Base-by-base conservation (phyloP, 345 rosid genomes). In the Garcia nutans region DNA sequence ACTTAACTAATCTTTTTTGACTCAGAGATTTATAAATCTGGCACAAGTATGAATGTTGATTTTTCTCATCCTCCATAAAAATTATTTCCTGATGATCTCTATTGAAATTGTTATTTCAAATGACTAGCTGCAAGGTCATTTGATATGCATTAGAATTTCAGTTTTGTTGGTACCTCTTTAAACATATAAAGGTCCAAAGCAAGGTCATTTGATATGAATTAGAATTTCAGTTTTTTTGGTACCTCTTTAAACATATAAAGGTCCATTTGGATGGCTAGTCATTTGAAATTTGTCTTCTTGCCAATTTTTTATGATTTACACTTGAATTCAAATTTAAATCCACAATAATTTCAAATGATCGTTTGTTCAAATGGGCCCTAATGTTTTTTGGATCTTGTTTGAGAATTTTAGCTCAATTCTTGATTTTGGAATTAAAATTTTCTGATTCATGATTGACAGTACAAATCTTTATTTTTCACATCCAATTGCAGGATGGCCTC, bases 401-500 rank as follows among this genome's bases (percentile, higher is more conserved):
- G 10, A 23, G n/a, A 41, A 68, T 68, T 49, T 26, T 26, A 42
- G 7, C 62, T 61, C 20, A 31, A 11, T 7, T 9, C 28, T 28
- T 61, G 15, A 13, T 16, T 13, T 54, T 16, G 17, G 56, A 52
- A 52, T 11, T 52, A 12, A 1, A 28, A 28, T 28, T 15, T 2
- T 19, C n/a, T 65, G 69, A 42, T 20, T 8, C 23, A 20, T n/a
- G 37, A 42, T 41, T 20, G 7, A 7, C 60, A 31, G 26, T 31
- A 28, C 20, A 49, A 47, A 20, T 44, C 37, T 68, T 24, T 3
- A 28, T 12, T 47, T 8, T 5, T 54, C 28, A 77, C 54, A n/a
- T 74, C 67, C 74, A 50, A 75, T 75, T 83, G 85, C 92, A 96
- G 99, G 83, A 92, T 96, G 91, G 96, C 99, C 61, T 90, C 98